Percentiles rank a stretch among this genome's conserved stretches.
phyloP scores from a whole-genome alignment of 208 protist species.

The Sergeia podlipaevii region DNA sequence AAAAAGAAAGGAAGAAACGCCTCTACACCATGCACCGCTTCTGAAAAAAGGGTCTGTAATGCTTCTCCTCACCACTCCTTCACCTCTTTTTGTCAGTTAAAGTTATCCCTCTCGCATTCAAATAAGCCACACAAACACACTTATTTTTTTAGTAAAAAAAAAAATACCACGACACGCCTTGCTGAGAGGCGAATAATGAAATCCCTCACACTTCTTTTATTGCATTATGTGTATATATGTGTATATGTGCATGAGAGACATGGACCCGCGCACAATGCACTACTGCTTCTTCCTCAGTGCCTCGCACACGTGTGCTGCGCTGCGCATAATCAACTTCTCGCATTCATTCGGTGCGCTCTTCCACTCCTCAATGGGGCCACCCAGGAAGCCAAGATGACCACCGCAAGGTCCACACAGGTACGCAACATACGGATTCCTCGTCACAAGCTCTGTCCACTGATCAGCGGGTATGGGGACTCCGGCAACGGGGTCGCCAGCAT shows the following conservation, averaged over 20 bases:
- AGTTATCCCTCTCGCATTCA: too few relatives aligned
- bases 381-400: slow-evolving; percentile 38
- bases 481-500: slow-evolving; percentile 19
- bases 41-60: too few relatives aligned
- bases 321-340: slow-evolving; percentile 14
- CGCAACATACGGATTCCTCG: slow-evolving; percentile 15
- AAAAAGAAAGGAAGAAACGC: too few relatives aligned
- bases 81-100: too few relatives aligned
- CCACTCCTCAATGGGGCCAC: slow-evolving; percentile 21
- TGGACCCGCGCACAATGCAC: slow-evolving; percentile 1
- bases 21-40: too few relatives aligned
- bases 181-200: too few relatives aligned
- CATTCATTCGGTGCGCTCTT: slow-evolving; percentile 13
- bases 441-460: slow-evolving; percentile 15
- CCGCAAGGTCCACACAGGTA: slow-evolving; percentile 26
- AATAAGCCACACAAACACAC: too few relatives aligned
- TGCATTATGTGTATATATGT: too few relatives aligned
- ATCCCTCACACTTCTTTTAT: too few relatives aligned
- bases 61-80: too few relatives aligned
- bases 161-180: too few relatives aligned
- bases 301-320: slow-evolving; percentile 3
- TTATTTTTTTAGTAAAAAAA: too few relatives aligned
- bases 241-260: background rate
- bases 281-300: slow-evolving; percentile 6
- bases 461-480: slow-evolving; percentile 1